Evolutionary conservation across 495 filamentous ascomycete genomes (phyloP).

Genomic region (Xylaria bambusicola): DNA sequence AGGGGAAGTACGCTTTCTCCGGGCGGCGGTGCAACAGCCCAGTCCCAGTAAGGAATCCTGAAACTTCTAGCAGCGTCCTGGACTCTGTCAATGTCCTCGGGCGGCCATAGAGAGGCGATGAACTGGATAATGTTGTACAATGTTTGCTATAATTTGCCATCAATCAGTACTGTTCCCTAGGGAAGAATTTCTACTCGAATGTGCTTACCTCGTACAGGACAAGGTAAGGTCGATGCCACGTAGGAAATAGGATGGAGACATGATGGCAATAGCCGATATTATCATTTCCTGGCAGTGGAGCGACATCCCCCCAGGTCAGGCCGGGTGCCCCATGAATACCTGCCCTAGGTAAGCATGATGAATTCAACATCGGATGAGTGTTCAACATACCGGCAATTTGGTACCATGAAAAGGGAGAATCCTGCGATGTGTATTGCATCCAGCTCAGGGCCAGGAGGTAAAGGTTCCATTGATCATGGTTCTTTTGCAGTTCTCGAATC

Average conservation of each 20-base stretch:
- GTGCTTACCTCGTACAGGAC: constrained; percentile 62
- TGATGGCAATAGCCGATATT: constrained; percentile 66
- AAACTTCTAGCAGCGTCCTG: constrained; percentile 54
- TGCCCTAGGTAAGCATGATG: constrained; percentile 30
- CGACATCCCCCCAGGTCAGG: constrained; percentile 58
- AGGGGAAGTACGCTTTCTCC: constrained; percentile 50
- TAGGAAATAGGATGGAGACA: constrained; percentile 63
- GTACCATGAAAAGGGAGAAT: constrained; percentile 59
- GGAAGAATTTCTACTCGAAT: not conserved
- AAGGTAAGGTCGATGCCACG: constrained; percentile 75
- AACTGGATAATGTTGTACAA: constrained; percentile 51
- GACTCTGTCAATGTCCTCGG: constrained; percentile 46
- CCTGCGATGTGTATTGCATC: constrained; percentile 57
- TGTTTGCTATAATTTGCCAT: constrained; percentile 49
- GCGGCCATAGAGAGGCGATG: constrained; percentile 58
- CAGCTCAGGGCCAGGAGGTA: constrained; percentile 57
- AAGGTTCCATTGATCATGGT: constrained; percentile 59
- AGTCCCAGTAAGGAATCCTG: constrained; percentile 70
- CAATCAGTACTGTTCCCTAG: not conserved
- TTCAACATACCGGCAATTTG: constrained; percentile 54
- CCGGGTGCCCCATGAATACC: constrained; percentile 68
- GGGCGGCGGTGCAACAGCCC: constrained; percentile 55
- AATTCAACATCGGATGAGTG: too few species aligned
- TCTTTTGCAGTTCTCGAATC: constrained; percentile 58
- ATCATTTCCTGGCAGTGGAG: constrained; percentile 45